A percentile compares a stretch with the other conserved stretches of the same genome.
Evolutionary conservation across 2,329 filamentous ascomycete species (phyloP).

Genomic region (Leptographium galeiforme): DNA sequence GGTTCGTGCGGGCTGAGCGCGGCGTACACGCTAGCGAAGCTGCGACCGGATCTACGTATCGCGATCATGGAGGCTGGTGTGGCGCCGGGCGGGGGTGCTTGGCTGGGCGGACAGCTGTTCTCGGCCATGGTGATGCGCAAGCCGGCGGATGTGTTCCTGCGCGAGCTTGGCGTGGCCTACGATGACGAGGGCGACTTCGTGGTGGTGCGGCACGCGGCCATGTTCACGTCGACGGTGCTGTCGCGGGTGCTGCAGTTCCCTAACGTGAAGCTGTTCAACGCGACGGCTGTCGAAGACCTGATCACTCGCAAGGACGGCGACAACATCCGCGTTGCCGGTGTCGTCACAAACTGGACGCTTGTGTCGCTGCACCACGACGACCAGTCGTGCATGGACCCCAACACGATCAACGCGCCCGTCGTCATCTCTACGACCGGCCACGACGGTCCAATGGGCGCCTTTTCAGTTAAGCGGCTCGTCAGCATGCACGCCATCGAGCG

Average conservation of each 20-base stretch:
- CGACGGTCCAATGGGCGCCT: constrained; percentile 82
- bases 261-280: constrained; percentile 95
- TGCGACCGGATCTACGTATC: constrained; percentile 81
- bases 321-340: constrained; percentile 63
- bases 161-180: constrained; percentile 68
- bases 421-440: constrained; percentile 86
- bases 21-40: constrained; percentile 71
- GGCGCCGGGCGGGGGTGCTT: constrained; percentile 76
- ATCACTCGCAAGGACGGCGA: constrained; percentile 56
- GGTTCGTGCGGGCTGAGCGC: constrained; percentile 72
- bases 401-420: constrained; percentile 87
- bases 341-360: constrained; percentile 93
- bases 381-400: constrained; percentile 93
- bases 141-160: constrained; percentile 74
- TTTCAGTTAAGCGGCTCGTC: constrained; percentile 80
- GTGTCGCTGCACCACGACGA: constrained; percentile 79
- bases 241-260: constrained; percentile 72
- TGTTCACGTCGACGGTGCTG: constrained; percentile 82
- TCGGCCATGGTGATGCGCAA: constrained; percentile 92
- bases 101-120: constrained; percentile 91
- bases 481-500: constrained; percentile 74
- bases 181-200: constrained; percentile 84
- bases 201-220: constrained; percentile 83
- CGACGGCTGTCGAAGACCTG: constrained; percentile 80
- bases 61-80: constrained; percentile 83